These are phyloP conservation scores for Pyrus communis DNA, from an alignment of 306 rosid genomes.

Conservation along the genomic window DNA sequence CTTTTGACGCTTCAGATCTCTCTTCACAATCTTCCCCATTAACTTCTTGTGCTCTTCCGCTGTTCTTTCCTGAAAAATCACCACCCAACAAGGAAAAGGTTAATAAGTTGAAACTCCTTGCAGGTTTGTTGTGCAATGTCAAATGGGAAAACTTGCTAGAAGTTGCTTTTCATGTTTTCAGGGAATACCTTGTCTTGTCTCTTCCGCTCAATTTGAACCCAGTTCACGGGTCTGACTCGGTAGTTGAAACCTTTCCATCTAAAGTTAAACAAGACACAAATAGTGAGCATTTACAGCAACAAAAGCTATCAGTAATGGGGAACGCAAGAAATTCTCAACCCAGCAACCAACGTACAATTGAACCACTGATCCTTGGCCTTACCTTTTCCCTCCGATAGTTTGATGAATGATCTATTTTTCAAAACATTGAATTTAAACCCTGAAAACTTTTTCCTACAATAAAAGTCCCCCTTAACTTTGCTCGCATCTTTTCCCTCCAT, in stretches of 20 bases:
- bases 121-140: background rate
- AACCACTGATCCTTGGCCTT: background rate
- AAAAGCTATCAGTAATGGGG: background rate
- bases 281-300: background rate
- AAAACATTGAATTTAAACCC: background rate
- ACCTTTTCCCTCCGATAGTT: background rate
- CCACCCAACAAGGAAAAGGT: background rate
- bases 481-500: background rate
- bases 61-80: constrained; percentile 61
- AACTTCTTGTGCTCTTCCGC: constrained; percentile 56
- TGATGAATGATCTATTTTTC: background rate
- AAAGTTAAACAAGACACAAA: background rate
- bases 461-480: background rate
- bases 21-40: constrained; percentile 53
- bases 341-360: background rate
- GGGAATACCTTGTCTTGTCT: constrained; percentile 53
- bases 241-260: constrained; percentile 75
- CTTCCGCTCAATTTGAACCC: constrained; percentile 51
- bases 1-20: constrained; percentile 45
- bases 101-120: background rate
- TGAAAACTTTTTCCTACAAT: background rate
- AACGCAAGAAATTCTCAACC: background rate
- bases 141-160: background rate
- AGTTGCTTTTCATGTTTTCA: background rate
- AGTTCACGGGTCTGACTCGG: constrained; percentile 45